Percentiles rank a stretch among this genome's conserved stretches.
Conservation (phyloP, 1,139 yeast genomes). For the Yamadazyma spencermartinsiae region DNA sequence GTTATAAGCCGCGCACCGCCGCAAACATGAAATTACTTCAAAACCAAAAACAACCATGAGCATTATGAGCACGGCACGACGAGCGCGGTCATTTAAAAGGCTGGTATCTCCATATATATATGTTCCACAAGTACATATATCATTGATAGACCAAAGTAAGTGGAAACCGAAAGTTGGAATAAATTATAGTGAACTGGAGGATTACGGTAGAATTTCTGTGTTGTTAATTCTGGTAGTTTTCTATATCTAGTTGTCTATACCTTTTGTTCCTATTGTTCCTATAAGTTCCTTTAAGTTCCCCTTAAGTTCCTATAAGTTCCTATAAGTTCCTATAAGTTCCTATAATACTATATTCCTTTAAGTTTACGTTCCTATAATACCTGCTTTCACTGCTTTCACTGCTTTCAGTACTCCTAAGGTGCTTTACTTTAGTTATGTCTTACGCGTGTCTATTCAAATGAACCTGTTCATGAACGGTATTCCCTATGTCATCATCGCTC, state of each 20-base stretch:
- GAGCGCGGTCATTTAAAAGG: too few species aligned
- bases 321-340: neutral
- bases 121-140: too few species aligned
- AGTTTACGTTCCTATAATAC: neutral
- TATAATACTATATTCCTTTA: neutral
- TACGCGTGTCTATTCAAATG: too few species aligned
- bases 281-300: neutral
- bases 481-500: conserved; percentile 1
- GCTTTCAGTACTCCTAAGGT: too few species aligned
- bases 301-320: too few species aligned
- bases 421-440: too few species aligned
- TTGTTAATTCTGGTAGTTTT: conserved; percentile 2
- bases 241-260: neutral
- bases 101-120: too few species aligned
- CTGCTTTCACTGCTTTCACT: too few species aligned
- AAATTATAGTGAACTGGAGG: conserved; percentile 2
- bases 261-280: neutral
- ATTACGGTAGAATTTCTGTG: neutral
- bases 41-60: too few species aligned
- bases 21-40: too few species aligned
- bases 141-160: conserved; percentile 3
- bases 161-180: conserved; percentile 1
- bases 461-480: conserved; percentile 4
- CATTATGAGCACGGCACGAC: too few species aligned
- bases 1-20: too few species aligned